These are phyloP conservation scores for Pichia cabralensis DNA, from an alignment of 805 yeast species.

Conservation along the genomic window DNA sequence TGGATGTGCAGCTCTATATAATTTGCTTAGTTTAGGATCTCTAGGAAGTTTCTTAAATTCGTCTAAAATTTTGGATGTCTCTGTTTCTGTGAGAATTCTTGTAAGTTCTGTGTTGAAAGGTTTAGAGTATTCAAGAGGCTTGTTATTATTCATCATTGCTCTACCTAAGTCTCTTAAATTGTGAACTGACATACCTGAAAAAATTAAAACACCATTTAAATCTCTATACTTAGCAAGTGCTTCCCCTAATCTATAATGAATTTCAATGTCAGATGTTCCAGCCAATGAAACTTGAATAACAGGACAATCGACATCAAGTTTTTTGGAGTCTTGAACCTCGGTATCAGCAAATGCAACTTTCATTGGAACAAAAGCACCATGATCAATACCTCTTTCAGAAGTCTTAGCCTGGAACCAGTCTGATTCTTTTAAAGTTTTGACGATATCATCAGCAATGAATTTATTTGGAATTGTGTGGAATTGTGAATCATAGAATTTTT, in stretches of 20 bases:
- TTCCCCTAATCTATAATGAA: conserved; percentile 46
- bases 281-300: conserved; percentile 43
- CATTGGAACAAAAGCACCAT: conserved; percentile 77
- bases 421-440: conserved; percentile 27
- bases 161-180: conserved; percentile 48
- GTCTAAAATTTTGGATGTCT: conserved; percentile 25
- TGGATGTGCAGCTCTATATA: conserved; percentile 52
- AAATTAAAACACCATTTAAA: conserved; percentile 42
- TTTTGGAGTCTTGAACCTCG: conserved; percentile 24
- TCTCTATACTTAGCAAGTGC: conserved; percentile 41
- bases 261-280: conserved; percentile 30
- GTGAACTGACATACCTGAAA: conserved; percentile 77
- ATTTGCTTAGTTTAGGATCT: conserved; percentile 18
- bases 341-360: conserved; percentile 53
- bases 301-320: conserved; percentile 37
- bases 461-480: conserved; percentile 43
- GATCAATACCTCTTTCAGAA: conserved; percentile 62
- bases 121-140: conserved; percentile 36
- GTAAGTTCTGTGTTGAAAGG: conserved; percentile 42
- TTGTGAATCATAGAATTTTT: conserved; percentile 48
- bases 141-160: conserved; percentile 11
- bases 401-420: conserved; percentile 36
- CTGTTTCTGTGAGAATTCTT: conserved; percentile 25
- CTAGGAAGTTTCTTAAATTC: conserved; percentile 28
- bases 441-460: conserved; percentile 35